Evolutionary conservation across 768 basidiomycete genomes (phyloP), one percentile per base, ranked within the genome.

Genomic region (Pleurotus salmoneostramineus): DNA sequence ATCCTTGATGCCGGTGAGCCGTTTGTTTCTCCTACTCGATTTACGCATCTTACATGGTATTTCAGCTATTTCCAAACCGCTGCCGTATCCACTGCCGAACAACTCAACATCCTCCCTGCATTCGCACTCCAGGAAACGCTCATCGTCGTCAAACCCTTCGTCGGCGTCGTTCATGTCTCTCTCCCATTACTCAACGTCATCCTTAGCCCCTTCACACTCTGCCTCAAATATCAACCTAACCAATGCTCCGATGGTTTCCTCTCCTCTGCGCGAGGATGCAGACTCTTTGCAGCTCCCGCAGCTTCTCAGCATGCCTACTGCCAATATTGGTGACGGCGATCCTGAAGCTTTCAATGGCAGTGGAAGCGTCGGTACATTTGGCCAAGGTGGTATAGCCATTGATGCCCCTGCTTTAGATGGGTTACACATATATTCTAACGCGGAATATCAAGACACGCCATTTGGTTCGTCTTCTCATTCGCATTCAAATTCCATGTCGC

Each of bases 171-270:
- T 55, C 21, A 17, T 43, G 10, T 55, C 52, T 1, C 27, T 55
- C 7, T 55, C 52, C n/a, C 52, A 55, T n/a, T 55, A 55, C 17
- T 55, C 52, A 10, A 55, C 66, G 66, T 80, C 11, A 84, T 88
- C 87, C 1, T 72, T 89, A 60, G 81, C 83, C 0, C 88, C 88
- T n/a, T 90, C 88, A 5, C 89, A 89, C 61, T 89, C 87, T 2
- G 86, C 86, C 2, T 90, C 89, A 14, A 87, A 91, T 69, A 74
- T 79, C 50, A 71, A 71, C 46, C 57, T 66, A 58, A n/a, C 63
- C 52, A 2, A 36, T 62, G 5, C 8, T 50, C 58, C 21, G 55
- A 59, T 36, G 33, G 54, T 44, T 40, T 61, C 49, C 50, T 49
- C 48, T 6, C 48, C 48, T 11, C 17, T 49, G 8, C 48, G 48